Evolutionary conservation across 2,329 filamentous ascomycete species (phyloP).

Genomic region (Ambrosiella beaveri): DNA sequence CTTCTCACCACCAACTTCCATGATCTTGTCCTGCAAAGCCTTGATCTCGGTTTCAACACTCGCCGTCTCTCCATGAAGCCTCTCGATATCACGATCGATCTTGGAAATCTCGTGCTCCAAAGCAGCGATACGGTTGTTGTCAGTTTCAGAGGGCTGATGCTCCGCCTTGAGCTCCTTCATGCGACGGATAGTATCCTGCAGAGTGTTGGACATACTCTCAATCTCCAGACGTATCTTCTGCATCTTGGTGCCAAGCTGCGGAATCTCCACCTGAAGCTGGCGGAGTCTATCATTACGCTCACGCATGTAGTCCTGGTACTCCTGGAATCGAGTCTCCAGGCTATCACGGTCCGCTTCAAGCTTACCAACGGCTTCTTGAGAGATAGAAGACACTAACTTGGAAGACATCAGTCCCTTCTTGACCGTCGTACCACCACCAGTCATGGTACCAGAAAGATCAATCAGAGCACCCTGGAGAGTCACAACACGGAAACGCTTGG

Average conservation of each 20-base stretch:
- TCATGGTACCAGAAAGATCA: constrained; percentile 98
- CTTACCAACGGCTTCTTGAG: constrained; percentile 74
- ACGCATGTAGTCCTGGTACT: constrained; percentile 70
- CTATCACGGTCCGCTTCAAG: constrained; percentile 75
- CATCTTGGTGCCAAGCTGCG: constrained; percentile 71
- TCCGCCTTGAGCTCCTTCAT: constrained; percentile 71
- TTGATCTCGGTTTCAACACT: constrained; percentile 90
- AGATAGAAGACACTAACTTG: constrained; percentile 73
- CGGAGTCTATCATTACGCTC: constrained; percentile 59
- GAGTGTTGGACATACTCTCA: constrained; percentile 69
- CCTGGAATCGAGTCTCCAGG: constrained; percentile 65
- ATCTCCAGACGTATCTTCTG: constrained; percentile 83
- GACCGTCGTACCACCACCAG: constrained; percentile 78
- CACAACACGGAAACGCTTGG: constrained; percentile 86
- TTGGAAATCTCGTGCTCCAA: constrained; percentile 64
- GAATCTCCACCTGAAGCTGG: constrained; percentile 60
- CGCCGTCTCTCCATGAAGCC: constrained; percentile 67
- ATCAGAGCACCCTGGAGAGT: constrained; percentile 91
- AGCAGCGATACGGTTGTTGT: constrained; percentile 53
- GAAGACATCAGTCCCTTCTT: constrained; percentile 94
- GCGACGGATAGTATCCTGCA: constrained; percentile 67
- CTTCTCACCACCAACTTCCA: constrained; percentile 92
- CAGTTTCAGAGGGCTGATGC: constrained; percentile 62
- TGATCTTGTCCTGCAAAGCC: constrained; percentile 84
- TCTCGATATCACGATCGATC: constrained; percentile 61